These are phyloP conservation scores for Mycena crocata DNA, from an alignment of 768 basidiomycete genomes.

Conservation along the genomic window DNA sequence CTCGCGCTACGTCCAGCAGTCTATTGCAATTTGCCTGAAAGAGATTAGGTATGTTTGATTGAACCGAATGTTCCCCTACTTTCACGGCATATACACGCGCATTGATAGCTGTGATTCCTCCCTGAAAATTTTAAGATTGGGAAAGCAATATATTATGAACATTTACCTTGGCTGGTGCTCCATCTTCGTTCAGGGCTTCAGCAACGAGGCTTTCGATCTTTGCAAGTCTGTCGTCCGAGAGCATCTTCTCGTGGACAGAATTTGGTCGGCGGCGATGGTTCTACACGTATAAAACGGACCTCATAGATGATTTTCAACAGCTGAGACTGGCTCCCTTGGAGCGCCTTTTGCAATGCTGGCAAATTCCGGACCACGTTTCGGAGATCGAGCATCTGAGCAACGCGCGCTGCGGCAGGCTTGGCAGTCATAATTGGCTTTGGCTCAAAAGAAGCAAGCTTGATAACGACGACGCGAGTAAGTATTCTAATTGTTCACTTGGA, in stretches of 20 bases:
- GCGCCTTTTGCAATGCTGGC: conserved; percentile 70
- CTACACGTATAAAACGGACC: conserved; percentile 48
- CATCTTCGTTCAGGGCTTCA: conserved; percentile 79
- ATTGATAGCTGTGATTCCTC: conserved; percentile 79
- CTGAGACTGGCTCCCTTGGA: conserved; percentile 67
- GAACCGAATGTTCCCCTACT: conserved; percentile 43
- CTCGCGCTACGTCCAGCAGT: conserved; percentile 93
- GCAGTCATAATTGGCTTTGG: conserved; percentile 62
- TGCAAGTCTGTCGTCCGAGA: conserved; percentile 77
- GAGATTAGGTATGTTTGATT: background rate
- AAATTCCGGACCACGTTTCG: conserved; percentile 77
- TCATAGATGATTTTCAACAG: conserved; percentile 72
- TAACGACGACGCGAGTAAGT: background rate
- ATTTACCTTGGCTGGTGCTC: conserved; percentile 66
- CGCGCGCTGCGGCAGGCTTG: conserved; percentile 74
- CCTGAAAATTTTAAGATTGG: conserved; percentile 51
- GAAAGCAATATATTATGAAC: background rate
- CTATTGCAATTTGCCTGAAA: conserved; percentile 79
- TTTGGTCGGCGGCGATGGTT: background rate
- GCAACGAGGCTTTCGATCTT: conserved; percentile 71
- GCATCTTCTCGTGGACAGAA: conserved; percentile 58
- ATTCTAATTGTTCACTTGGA: background rate
- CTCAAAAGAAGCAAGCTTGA: conserved; percentile 77
- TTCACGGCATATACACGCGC: conserved; percentile 92
- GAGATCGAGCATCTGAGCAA: conserved; percentile 84